Percentiles rank a stretch among this genome's conserved stretches.
Conservation (phyloP, 2,329 filamentous ascomycete species). For the Colletotrichum lini region DNA sequence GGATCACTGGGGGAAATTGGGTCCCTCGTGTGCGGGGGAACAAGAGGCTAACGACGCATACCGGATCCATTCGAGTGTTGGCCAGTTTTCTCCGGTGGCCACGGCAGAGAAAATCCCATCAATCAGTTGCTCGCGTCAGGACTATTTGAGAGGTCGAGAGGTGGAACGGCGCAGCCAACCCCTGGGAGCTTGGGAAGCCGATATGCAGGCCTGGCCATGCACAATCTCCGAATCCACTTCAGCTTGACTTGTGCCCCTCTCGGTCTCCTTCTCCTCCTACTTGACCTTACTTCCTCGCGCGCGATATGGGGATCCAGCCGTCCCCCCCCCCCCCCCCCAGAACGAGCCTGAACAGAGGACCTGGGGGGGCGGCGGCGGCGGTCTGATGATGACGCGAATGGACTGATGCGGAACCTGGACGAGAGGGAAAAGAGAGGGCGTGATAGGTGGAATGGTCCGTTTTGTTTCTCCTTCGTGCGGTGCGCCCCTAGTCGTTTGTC, state of each 20-base stretch:
- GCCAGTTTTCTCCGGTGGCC: conserved; percentile 34
- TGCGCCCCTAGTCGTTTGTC: conserved; percentile 30
- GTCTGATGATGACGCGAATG: conserved; percentile 27
- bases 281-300: conserved; percentile 13
- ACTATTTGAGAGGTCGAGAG: background rate
- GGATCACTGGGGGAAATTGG: conserved; percentile 34
- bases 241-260: conserved; percentile 5
- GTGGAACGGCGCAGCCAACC: conserved; percentile 17
- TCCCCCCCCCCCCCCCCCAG: no score
- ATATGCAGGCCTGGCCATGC: conserved; percentile 28
- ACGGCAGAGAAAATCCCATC: conserved; percentile 34
- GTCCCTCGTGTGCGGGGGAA: conserved; percentile 22
- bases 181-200: background rate
- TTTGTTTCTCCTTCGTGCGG: conserved; percentile 37
- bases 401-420: conserved; percentile 4
- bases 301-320: background rate
- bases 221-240: conserved; percentile 40
- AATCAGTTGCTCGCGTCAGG: conserved; percentile 20
- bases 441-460: conserved; percentile 35
- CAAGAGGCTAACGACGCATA: conserved; percentile 24
- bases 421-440: conserved; percentile 5
- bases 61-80: conserved; percentile 21
- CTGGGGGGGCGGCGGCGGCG: conserved; percentile 3
- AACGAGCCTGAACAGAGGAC: background rate
- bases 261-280: conserved; percentile 26